Conservation (phyloP, 129 eudicot species). For the Saposhnikovia divaricata region DNA sequence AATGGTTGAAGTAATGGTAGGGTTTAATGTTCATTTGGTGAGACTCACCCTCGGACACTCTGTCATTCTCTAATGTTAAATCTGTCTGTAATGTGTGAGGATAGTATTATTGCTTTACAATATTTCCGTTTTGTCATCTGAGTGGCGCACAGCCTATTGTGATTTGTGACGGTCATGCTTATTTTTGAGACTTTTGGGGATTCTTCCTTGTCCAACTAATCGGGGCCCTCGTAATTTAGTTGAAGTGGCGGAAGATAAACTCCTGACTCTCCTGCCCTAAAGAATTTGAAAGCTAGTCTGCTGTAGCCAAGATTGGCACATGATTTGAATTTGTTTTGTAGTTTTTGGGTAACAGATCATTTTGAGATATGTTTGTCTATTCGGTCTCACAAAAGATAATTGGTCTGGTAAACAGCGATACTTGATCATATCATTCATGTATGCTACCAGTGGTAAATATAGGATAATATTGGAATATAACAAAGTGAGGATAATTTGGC, state of each 20-base stretch:
- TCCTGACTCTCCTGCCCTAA: not conserved
- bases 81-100: not conserved
- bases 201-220: not conserved
- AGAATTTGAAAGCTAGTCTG: not conserved
- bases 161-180: not conserved
- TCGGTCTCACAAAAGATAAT: not conserved
- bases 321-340: not conserved
- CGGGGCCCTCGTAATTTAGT: not conserved
- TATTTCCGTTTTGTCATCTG: not conserved
- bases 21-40: conserved; percentile 9
- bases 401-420: not conserved
- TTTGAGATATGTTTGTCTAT: not conserved
- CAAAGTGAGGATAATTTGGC: no score
- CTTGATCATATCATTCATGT: not conserved
- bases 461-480: not conserved
- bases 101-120: not conserved
- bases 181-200: not conserved
- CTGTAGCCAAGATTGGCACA: not conserved
- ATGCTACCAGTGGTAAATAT: not conserved
- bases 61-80: not conserved
- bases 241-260: not conserved
- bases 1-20: conserved; percentile 14
- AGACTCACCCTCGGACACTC: not conserved
- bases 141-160: not conserved
- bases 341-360: not conserved